Evolutionary conservation across 176 grass and related monocot species (phyloP), one percentile per base, ranked within the genome.

Genomic region (Ensete glaucum): DNA sequence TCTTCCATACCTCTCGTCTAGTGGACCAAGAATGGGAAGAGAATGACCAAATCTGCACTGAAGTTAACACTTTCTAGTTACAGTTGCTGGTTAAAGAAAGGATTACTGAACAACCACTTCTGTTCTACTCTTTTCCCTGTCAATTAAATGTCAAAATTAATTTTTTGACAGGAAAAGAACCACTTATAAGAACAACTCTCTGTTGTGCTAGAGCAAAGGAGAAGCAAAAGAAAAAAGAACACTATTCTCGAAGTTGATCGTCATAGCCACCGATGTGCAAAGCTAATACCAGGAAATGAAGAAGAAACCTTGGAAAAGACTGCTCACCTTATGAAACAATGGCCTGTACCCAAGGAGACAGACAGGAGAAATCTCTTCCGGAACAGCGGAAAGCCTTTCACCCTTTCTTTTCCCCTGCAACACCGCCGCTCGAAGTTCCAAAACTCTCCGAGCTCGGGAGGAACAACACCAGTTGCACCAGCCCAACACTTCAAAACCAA

Each of bases 1-100:
- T 76, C 65, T 72, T 71, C 71, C 72, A 29, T 77, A 10, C 9
- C 19, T 64, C 11, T 54, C 50, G 55, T 14, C 51, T 76, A 11
- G 13, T 48, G 21, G 23, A 43, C 24, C 23, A 17, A 24, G 26
- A 68, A 68, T 8, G 4, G 34, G n/a, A 49, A 7, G 14, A 20
- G 16, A 69, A 48, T 17, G 7, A 6, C 4, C 13, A n/a, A n/a
- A 62, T 8, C 20, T 19, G 20, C 17, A 15, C 9, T 62, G 16
- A 8, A 9, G 9, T 62, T 62, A 62, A 62, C 4, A 62, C 20
- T 19, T 62, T 15, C 57, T 19, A 15, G 57, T 21, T 21, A 62
- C 57, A n/a, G 15, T 62, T 17, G 57, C 57, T 43, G 34, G 34
- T 43, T 43, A 4, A 43, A 43, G 34, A 43, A 43, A 4, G 34